Conservation (phyloP, 768 basidiomycete genomes). For the Tulasnella sp. region DNA sequence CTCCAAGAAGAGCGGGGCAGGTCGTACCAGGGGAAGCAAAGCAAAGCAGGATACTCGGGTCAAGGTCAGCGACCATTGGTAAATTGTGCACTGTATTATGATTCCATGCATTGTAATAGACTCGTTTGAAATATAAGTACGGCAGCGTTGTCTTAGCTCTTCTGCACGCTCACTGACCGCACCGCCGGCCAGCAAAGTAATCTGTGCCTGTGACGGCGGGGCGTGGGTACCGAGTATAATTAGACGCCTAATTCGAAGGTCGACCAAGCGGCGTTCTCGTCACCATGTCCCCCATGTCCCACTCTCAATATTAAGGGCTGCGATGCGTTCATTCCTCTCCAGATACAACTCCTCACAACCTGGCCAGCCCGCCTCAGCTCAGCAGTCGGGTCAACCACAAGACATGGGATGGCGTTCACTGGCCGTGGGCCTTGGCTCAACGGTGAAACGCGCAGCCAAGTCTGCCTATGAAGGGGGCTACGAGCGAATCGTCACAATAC, state of each 20-base stretch:
- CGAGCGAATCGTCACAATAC: not conserved
- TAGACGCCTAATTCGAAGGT: not conserved
- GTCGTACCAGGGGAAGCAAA: constrained; percentile 70
- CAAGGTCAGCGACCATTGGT: constrained; percentile 29
- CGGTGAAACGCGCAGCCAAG: not conserved
- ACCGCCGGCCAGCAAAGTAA: too few relatives aligned
- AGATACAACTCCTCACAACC: not conserved
- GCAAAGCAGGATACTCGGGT: constrained; percentile 69
- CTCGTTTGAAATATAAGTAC: not conserved
- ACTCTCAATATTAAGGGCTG: not conserved
- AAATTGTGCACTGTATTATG: not conserved
- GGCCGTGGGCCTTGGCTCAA: not conserved
- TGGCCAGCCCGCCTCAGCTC: not conserved
- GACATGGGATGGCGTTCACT: not conserved
- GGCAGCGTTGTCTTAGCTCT: constrained; percentile 24
- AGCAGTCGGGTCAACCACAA: not conserved
- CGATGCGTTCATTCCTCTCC: not conserved
- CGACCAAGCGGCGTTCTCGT: not conserved
- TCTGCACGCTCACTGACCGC: too few relatives aligned
- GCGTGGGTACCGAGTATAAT: not conserved
- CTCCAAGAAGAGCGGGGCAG: constrained; percentile 57
- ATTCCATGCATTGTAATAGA: not conserved
- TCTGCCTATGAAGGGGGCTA: constrained; percentile 8
- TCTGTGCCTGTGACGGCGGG: too few relatives aligned
- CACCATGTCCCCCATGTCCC: not conserved